Evolutionary conservation across 1,284 basidiomycete species (phyloP), one percentile per base, ranked within the genome.

Genomic region (Cutaneotrichosporon dermatis): DNA sequence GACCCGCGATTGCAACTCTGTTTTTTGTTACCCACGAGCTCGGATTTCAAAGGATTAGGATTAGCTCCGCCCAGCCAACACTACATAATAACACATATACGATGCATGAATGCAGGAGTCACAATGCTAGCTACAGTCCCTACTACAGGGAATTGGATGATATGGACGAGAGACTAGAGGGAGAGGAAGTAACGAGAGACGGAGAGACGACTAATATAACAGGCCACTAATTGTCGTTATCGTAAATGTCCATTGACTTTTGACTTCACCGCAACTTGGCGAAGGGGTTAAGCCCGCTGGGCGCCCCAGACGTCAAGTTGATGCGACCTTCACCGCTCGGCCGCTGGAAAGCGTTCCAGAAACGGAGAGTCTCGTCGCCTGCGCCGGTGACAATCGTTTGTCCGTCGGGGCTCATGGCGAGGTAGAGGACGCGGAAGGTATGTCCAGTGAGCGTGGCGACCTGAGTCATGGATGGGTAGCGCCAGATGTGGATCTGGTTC

Each of bases 401-500:
- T 13, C 95, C 94, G 65, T 94, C 91, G 0, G 94, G 94, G 69
- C 88, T 92, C 92, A 96, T 95, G 4, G 94, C 93, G 33, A 98
- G 86, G 75, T 97, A 98, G 40, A 98, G 81, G 35, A 99, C 95
- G 64, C 92, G 88, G 71, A 89, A 90, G 0, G 92, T 92, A 76
- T 99, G 95, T 4, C 96, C 96, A 0, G 90, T 91, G 11, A 99
- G 82, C 4, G 92, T 92, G 0, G 94, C 94, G 7, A 98, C 91
- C 83, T 93, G 93, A 60, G 89, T 87, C 76, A 95, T 83, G 8
- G 87, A 87, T 0, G 95, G 96, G 77, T 98, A 98, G 72, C 89
- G 89, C 95, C 95, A 99, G 66, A 99, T 90, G 72, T 92, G 94
- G 58, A 99, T 95, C 77, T 99, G 95, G 78, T 99, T 98, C 76